A percentile compares a stretch with the other conserved stretches of the same genome.
Evolutionary conservation across 441 rosid species (phyloP).

Genomic region (Pelargonium citronellum): DNA sequence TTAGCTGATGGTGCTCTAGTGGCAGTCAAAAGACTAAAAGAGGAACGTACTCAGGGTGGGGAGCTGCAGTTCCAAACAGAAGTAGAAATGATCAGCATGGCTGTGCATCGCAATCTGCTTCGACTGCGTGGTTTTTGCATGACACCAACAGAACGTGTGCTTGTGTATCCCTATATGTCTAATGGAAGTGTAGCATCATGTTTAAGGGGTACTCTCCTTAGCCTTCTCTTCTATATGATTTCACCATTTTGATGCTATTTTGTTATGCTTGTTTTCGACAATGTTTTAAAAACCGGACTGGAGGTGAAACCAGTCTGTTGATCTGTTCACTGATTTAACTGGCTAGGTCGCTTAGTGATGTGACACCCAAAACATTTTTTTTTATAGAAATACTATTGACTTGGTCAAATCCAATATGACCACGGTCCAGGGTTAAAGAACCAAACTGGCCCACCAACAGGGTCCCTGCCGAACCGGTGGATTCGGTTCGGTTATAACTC

Average conservation of each 20-base stretch:
- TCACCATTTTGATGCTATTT: conserved; percentile 5
- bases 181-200: conserved; percentile 21
- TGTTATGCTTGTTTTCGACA: too few relatives aligned
- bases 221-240: not conserved
- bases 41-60: conserved; percentile 13
- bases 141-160: conserved; percentile 17
- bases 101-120: conserved; percentile 17
- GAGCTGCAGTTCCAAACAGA: conserved; percentile 18
- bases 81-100: conserved; percentile 19
- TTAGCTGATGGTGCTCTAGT: conserved; percentile 15
- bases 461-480: too few relatives aligned
- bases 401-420: too few relatives aligned
- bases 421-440: too few relatives aligned
- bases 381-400: too few relatives aligned
- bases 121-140: conserved; percentile 18
- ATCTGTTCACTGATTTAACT: too few relatives aligned
- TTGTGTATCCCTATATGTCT: conserved; percentile 17
- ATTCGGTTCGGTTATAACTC: too few relatives aligned
- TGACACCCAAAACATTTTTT: too few relatives aligned
- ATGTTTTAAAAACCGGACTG: too few relatives aligned
- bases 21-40: conserved; percentile 19
- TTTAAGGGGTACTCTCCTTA: conserved; percentile 11
- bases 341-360: too few relatives aligned
- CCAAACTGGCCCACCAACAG: too few relatives aligned
- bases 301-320: too few relatives aligned